Base-by-base conservation (phyloP, 2,329 filamentous ascomycete genomes). In the Aspergillus brunneoviolaceus region DNA sequence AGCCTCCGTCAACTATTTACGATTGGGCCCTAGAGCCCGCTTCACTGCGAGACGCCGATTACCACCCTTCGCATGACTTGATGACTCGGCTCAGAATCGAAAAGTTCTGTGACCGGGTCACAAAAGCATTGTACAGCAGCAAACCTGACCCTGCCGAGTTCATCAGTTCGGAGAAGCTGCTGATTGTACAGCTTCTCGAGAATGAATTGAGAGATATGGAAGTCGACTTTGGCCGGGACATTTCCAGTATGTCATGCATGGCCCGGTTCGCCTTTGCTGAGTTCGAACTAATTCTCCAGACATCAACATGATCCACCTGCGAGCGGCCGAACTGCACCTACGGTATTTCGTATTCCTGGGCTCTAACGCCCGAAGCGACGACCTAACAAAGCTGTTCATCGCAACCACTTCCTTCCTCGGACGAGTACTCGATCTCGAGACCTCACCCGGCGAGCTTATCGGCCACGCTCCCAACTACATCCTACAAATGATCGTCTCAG, bases 401-500 rank as follows among this genome's bases (percentile, higher is more conserved):
- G 76, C 79, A 19, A 81, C 79, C 1, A 80, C 76, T 2, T 76
- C 76, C 19, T 80, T 80, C 60, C 73, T 81, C 7, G 76, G 79
- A 16, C 69, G 75, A 23, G 78, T 79, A n/a, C 68, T 81, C 7
- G 76, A 77, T 48, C 69, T 80, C 11, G 78, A 75, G 63, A 77
- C 72, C 10, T 77, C 74, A 4, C 75, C 77, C 4, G 77, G 81
- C 2, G 77, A 80, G 50, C 72, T 82, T 27, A 77, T 85, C 14
- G 78, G 79, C 58, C 81, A 85, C 60, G 81, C 82, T 9, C 82
- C 77, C 57, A 86, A 83, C 63, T 87, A 88, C 69, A 85, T 89
- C 59, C 82, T 87, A 67, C 85, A 88, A 67, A 87, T 88, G 80
- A 84, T 87, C 53, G 80, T 88, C 9, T 86, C 85, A 0, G 85